phyloP scores from a whole-genome alignment of 2,329 filamentous ascomycete species.

The Pseudogymnoascus pannorum region DNA sequence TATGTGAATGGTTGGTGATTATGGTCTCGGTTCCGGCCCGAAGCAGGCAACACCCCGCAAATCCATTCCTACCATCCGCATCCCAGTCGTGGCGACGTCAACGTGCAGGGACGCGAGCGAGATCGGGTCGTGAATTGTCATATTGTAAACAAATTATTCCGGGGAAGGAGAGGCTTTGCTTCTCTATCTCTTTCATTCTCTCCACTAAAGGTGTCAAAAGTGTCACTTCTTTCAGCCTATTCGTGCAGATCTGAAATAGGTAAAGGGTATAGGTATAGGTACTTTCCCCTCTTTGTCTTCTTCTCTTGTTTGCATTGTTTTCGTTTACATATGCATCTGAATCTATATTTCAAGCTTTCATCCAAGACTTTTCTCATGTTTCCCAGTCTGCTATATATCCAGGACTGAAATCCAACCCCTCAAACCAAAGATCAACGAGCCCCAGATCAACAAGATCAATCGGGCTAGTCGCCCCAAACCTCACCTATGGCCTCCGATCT shows the following conservation, averaged over 20 bases:
- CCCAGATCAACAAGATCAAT: background rate
- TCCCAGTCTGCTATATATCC: background rate
- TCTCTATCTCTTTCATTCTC: background rate
- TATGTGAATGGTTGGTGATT: background rate
- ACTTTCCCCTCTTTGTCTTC: background rate
- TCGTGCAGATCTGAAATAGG: background rate
- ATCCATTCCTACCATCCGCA: background rate
- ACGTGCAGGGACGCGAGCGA: background rate
- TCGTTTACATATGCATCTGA: background rate
- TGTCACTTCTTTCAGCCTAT: slow-evolving; percentile 6
- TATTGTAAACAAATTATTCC: slow-evolving; percentile 3
- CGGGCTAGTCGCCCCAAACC: background rate
- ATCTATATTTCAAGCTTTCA: background rate
- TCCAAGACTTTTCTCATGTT: background rate
- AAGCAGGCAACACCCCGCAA: background rate
- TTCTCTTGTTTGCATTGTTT: background rate
- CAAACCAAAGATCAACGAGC: background rate
- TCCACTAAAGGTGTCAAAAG: slow-evolving; percentile 7
- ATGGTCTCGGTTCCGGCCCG: background rate
- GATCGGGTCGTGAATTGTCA: slow-evolving; percentile 6
- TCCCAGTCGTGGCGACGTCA: background rate
- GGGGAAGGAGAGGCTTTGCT: background rate
- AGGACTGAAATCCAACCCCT: background rate
- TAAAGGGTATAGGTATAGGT: slow-evolving; percentile 1
- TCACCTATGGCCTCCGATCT: background rate